A percentile compares a stretch with the other conserved stretches of the same genome.
phyloP scores from a whole-genome alignment of 176 grass and related monocot genomes.

The Poa annua region DNA sequence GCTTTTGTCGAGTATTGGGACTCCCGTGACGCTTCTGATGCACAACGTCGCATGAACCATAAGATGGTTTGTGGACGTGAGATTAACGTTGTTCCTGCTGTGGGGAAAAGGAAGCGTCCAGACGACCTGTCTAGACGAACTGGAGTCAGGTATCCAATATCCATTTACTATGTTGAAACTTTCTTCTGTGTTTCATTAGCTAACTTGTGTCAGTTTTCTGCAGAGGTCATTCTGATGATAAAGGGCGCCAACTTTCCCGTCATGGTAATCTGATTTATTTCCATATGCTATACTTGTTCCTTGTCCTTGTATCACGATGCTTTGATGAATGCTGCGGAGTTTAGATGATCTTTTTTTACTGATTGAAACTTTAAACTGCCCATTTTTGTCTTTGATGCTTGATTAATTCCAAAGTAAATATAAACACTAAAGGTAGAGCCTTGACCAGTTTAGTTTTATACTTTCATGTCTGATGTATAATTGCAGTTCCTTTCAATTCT shows the following conservation, averaged over 20 bases:
- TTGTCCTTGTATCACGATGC: conserved; percentile 25
- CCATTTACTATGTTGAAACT: neutral
- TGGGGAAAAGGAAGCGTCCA: conserved; percentile 70
- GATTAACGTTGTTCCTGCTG: conserved; percentile 81
- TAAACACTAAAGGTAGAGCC: neutral
- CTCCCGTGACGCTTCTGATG: conserved; percentile 74
- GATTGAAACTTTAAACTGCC: neutral
- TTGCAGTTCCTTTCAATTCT: neutral
- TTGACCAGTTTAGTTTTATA: neutral
- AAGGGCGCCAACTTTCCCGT: conserved; percentile 53
- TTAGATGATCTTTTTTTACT: neutral
- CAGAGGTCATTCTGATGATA: conserved; percentile 65
- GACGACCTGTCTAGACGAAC: conserved; percentile 60
- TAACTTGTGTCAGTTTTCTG: conserved; percentile 34
- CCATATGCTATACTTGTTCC: conserved; percentile 3
- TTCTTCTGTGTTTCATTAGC: conserved; percentile 12
- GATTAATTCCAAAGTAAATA: neutral
- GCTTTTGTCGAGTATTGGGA: conserved; percentile 89
- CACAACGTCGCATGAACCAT: conserved; percentile 82
- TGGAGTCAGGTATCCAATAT: conserved; percentile 46
- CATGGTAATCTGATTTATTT: conserved; percentile 62
- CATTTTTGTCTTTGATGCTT: neutral
- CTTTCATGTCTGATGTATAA: neutral
- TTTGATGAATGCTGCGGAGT: neutral
- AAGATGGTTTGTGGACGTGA: conserved; percentile 73